phyloP scores from a whole-genome alignment of 345 rosid species.

The Ailanthus altissimus region DNA sequence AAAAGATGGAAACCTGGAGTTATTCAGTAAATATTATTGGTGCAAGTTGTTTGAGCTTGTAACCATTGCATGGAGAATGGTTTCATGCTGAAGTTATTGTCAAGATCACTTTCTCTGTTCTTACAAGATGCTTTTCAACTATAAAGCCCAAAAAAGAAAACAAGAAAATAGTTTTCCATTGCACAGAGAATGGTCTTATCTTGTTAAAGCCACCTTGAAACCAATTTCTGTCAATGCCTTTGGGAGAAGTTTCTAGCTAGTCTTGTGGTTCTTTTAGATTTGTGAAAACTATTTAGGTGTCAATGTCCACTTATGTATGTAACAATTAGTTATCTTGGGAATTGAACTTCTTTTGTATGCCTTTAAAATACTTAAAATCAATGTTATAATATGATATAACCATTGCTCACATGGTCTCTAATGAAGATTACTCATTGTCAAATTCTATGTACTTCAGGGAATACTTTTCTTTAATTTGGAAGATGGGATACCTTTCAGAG shows the following conservation, averaged over 20 bases:
- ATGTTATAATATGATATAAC: no score
- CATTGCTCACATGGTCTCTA: no score
- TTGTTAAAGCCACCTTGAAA: not conserved
- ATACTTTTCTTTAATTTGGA: constrained; percentile 72
- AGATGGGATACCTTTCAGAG: constrained; percentile 39
- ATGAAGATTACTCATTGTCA: constrained; percentile 21
- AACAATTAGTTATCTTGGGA: not conserved
- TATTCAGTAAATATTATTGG: not conserved
- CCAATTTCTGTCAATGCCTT: not conserved
- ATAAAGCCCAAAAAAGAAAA: not conserved
- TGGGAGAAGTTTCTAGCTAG: not conserved
- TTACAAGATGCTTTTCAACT: not conserved
- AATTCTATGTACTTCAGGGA: constrained; percentile 56
- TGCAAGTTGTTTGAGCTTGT: not conserved
- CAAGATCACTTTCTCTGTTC: not conserved
- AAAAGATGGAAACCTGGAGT: not conserved
- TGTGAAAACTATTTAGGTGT: not conserved
- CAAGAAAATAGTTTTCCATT: not conserved
- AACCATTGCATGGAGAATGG: not conserved
- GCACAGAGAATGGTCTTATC: not conserved
- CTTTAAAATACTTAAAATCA: not conserved
- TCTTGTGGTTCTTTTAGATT: not conserved
- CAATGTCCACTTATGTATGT: not conserved
- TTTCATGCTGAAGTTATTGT: not conserved
- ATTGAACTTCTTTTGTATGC: not conserved